Conservation (phyloP, 441 rosid genomes). For the Eutrema salsugineum region DNA sequence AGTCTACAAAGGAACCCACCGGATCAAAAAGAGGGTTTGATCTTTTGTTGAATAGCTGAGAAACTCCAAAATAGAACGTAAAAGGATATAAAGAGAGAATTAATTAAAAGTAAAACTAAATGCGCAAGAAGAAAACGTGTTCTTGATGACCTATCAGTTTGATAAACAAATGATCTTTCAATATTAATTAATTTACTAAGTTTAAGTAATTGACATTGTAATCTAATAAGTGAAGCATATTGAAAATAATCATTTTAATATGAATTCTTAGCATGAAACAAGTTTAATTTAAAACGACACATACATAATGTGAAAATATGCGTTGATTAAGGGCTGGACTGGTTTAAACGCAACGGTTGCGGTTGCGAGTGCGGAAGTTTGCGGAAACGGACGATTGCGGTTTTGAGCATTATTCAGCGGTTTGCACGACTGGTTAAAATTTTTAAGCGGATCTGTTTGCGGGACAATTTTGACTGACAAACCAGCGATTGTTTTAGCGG, state of each 20-base stretch:
- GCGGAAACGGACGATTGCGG: no score
- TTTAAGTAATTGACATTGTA: background rate
- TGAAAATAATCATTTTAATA: background rate
- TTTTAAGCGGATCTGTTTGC: no score
- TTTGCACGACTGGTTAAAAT: no score
- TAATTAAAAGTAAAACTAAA: slow-evolving; percentile 1
- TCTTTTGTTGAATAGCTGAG: slow-evolving; percentile 1
- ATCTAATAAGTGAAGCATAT: background rate
- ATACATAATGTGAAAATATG: background rate
- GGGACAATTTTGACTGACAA: no score
- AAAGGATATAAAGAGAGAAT: background rate
- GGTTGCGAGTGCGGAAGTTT: no score
- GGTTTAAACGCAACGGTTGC: no score
- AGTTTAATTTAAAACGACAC: background rate
- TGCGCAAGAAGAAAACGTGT: slow-evolving; percentile 18
- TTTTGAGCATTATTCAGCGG: no score
- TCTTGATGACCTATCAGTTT: background rate
- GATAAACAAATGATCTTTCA: background rate
- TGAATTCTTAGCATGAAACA: background rate
- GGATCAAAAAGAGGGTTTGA: slow-evolving; percentile 22
- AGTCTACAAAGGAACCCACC: slow-evolving; percentile 28
- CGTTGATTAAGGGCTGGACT: no score
- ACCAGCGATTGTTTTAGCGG: no score
- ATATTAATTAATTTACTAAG: background rate
- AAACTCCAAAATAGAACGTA: slow-evolving; percentile 3